These are phyloP conservation scores for Rhinocladiella similis DNA, from an alignment of 2,329 filamentous ascomycete genomes.

Conservation along the genomic window DNA sequence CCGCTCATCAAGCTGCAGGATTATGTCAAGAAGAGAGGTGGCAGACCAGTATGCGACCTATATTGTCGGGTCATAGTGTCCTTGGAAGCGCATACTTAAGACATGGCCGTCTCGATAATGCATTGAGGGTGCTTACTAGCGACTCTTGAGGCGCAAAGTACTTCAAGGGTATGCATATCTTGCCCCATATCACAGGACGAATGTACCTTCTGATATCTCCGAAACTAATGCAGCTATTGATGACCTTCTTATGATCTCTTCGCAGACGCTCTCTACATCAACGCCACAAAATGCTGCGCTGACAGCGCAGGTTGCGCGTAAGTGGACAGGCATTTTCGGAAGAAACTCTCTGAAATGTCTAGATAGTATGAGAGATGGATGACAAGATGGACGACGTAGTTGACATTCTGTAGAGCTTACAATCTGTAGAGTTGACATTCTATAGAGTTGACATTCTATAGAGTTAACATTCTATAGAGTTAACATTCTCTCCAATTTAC, in stretches of 20 bases:
- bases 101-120: not conserved
- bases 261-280: no score
- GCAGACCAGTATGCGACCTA: constrained; percentile 3
- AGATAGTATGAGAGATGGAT: no score
- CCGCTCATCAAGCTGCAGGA: not conserved
- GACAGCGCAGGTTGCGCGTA: no score
- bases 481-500: no score
- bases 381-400: no score
- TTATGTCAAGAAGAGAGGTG: constrained; percentile 1
- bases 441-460: no score
- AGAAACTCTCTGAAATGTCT: no score
- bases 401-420: no score
- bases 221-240: not conserved
- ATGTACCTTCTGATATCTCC: not conserved
- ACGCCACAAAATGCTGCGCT: no score
- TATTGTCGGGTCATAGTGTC: not conserved
- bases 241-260: not conserved
- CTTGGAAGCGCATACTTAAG: not conserved
- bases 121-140: not conserved
- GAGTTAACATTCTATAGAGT: no score
- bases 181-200: not conserved
- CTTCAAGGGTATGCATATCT: not conserved
- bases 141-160: not conserved
- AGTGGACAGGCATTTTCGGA: no score
- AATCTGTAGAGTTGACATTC: no score